Base-by-base conservation (phyloP, 2,329 filamentous ascomycete genomes). In the Ilyonectria mors-panacis region DNA sequence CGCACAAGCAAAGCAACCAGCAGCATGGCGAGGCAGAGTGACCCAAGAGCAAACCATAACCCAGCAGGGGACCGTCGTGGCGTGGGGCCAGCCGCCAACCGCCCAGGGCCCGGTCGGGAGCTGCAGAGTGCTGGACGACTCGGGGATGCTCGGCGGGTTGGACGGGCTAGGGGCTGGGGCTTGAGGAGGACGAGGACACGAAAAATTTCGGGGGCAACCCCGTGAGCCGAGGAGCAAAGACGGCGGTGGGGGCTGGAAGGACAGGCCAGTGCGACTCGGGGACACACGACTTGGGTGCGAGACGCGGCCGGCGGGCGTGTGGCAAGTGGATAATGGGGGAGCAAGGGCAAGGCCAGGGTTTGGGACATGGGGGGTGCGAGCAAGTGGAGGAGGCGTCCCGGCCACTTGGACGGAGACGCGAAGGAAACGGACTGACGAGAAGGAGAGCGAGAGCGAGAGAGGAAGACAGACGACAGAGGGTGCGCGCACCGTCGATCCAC, bases 181-280 rank as follows among this genome's bases (percentile, higher is more conserved):
- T 53, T 53, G 30, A 45, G 26, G 37, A 15, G 4, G 39, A 65
- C 42, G 45, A 61, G 30, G 45, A 54, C 48, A 63, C 64, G 54
- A 68, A 66, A 60, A 68, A 63, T 60, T 68, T 75, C 73, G 73
- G 72, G 64, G 64, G 55, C 37, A 48, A 51, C 64, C 63, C 73
- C 72, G 73, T 75, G 70, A 70, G 63, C 66, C 71, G 66, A 67
- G 62, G 58, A 39, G 56, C 23, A 59, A 51, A 23, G 63, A 71
- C 71, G 71, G 68, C 70, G 71, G 70, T 69, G 59, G 63, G 69
- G 57, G 37, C 54, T 66, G 58, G 56, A 64, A 45, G 42, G 33
- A 56, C 56, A 65, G 59, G 44, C 53, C 54, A 60, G 63, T 64
- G 54, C 60, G 57, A 67, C 62, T 68, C 71, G 73, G 67, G 59